phyloP scores from a whole-genome alignment of 2,329 filamentous ascomycete species.

The Diplodia corticola region DNA sequence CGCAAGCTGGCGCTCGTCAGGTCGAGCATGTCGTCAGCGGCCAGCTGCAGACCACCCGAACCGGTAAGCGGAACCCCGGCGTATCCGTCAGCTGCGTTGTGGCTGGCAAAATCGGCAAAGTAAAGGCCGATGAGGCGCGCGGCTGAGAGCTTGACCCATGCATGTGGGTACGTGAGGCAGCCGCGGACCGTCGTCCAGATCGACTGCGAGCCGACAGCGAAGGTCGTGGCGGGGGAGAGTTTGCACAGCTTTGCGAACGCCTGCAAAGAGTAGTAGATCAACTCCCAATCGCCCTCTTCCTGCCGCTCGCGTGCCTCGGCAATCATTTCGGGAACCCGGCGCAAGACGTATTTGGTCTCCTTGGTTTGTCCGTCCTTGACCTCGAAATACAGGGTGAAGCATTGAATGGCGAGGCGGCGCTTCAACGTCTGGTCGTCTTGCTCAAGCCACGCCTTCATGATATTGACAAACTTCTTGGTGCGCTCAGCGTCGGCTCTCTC shows the following conservation, averaged over 20 bases:
- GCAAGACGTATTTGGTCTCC: constrained; percentile 63
- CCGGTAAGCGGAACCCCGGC: constrained; percentile 63
- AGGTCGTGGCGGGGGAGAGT: constrained; percentile 62
- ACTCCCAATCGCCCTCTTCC: constrained; percentile 64
- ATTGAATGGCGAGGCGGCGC: constrained; percentile 72
- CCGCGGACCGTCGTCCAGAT: constrained; percentile 71
- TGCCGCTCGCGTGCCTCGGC: constrained; percentile 53
- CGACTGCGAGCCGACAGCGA: constrained; percentile 60
- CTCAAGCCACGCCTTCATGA: constrained; percentile 74
- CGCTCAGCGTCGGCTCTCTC: constrained; percentile 73
- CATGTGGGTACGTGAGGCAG: constrained; percentile 70
- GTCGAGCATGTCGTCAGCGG: constrained; percentile 62
- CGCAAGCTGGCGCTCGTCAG: constrained; percentile 58
- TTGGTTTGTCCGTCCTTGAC: constrained; percentile 62
- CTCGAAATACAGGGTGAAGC: constrained; percentile 82
- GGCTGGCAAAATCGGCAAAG: constrained; percentile 74
- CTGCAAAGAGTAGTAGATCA: constrained; percentile 72
- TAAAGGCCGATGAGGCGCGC: constrained; percentile 74
- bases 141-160: constrained; percentile 74
- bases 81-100: constrained; percentile 56
- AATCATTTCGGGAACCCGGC: constrained; percentile 53
- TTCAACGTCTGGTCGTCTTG: constrained; percentile 72
- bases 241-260: constrained; percentile 68
- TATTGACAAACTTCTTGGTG: constrained; percentile 66
- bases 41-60: constrained; percentile 69